Conservation (phyloP, 768 basidiomycete species). For the Dacryopinax primogenitus region DNA sequence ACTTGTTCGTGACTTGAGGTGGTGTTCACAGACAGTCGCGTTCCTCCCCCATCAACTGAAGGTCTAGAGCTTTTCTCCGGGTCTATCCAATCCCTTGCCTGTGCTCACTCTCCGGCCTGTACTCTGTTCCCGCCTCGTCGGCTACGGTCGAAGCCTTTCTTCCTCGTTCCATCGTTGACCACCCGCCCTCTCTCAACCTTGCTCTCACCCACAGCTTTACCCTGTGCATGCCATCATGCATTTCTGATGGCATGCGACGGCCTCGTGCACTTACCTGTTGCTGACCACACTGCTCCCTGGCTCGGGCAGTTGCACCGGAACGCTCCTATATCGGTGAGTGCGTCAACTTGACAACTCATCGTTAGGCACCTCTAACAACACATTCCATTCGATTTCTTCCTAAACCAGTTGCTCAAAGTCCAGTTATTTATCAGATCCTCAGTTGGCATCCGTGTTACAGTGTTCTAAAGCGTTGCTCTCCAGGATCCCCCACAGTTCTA, state of each 20-base stretch:
- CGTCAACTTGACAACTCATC: not conserved
- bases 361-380: not conserved
- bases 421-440: not conserved
- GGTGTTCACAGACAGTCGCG: not conserved
- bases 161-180: not conserved
- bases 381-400: not conserved
- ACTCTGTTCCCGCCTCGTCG: not conserved
- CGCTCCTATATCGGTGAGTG: not conserved
- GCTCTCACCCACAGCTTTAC: not conserved
- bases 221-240: constrained; percentile 4
- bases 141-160: not conserved
- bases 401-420: not conserved
- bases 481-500: not conserved
- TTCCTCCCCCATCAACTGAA: not conserved
- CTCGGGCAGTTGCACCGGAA: not conserved
- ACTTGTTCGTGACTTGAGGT: not conserved
- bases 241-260: not conserved
- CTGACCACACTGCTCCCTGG: not conserved
- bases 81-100: not conserved
- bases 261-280: not conserved
- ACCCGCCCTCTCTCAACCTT: not conserved
- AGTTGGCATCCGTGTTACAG: not conserved
- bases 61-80: not conserved
- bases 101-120: not conserved
- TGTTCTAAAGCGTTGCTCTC: not conserved